phyloP scores from a whole-genome alignment of 176 grass and related monocot species.

The Puya raimondii region DNA sequence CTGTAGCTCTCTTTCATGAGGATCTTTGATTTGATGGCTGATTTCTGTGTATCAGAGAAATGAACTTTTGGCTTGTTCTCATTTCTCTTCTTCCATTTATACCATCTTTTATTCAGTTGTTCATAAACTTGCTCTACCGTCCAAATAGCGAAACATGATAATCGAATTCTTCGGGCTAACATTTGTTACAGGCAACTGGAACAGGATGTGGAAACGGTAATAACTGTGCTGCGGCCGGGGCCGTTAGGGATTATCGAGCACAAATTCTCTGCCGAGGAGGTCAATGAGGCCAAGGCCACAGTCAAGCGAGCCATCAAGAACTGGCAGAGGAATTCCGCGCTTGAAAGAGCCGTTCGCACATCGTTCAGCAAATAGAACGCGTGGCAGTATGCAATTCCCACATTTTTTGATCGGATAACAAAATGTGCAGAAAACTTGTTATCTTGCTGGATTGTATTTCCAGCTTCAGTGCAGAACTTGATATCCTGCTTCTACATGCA shows the following conservation, averaged over 20 bases:
- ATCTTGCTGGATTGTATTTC: no score
- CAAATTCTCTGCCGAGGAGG: conserved; percentile 56
- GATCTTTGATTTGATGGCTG: no score
- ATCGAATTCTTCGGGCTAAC: not conserved
- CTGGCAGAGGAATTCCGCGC: conserved; percentile 40
- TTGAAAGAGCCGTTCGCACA: conserved; percentile 31
- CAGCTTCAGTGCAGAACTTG: no score
- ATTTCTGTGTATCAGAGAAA: no score
- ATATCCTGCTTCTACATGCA: no score
- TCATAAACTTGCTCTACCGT: not conserved
- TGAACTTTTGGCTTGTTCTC: not conserved
- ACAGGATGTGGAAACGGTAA: conserved; percentile 80
- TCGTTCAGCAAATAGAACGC: not conserved
- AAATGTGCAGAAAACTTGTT: not conserved
- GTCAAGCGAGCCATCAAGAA: conserved; percentile 53
- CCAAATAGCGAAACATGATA: not conserved
- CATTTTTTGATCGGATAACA: not conserved
- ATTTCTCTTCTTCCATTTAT: not conserved
- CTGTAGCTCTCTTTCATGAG: not conserved
- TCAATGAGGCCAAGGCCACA: conserved; percentile 39
- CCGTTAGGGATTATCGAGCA: conserved; percentile 81
- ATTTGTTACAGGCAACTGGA: conserved; percentile 53
- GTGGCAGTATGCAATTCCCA: not conserved
- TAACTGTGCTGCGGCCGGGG: conserved; percentile 68
- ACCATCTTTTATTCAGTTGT: not conserved